A percentile compares a stretch with the other conserved stretches of the same genome.
Evolutionary conservation across 2,329 filamentous ascomycete species (phyloP).

Genomic region (Cladophialophora immunda): DNA sequence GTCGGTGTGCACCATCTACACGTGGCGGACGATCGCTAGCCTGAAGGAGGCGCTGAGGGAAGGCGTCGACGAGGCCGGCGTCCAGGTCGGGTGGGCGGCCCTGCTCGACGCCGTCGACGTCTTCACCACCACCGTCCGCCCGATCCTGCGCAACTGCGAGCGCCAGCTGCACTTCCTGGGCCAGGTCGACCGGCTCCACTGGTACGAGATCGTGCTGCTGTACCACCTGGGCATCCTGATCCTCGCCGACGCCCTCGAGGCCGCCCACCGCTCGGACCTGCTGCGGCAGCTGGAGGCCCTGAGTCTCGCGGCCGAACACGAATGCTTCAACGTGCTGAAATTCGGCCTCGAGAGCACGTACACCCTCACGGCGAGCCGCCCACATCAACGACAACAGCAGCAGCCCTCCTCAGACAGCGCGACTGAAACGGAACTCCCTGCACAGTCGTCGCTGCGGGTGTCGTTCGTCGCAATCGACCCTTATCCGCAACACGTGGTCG

Average conservation of each 20-base stretch:
- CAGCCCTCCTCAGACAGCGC: background rate
- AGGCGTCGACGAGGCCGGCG: slow-evolving; percentile 43
- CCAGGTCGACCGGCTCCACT: slow-evolving; percentile 43
- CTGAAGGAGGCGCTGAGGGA: slow-evolving; percentile 46
- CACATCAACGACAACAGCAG: too few relatives aligned
- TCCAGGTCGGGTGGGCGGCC: slow-evolving; percentile 39
- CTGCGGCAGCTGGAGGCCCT: slow-evolving; percentile 36
- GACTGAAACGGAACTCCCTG: background rate
- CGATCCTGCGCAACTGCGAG: slow-evolving; percentile 41
- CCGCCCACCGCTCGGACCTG: slow-evolving; percentile 40
- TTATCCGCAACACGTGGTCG: slow-evolving; percentile 45
- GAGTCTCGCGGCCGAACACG: slow-evolving; percentile 40
- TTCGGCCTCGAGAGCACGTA: slow-evolving; percentile 44
- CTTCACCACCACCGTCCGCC: slow-evolving; percentile 43
- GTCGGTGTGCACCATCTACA: slow-evolving; percentile 42
- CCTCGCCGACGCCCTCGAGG: slow-evolving; percentile 42
- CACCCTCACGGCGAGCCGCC: slow-evolving; percentile 32
- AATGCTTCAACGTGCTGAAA: slow-evolving; percentile 41
- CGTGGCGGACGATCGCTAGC: slow-evolving; percentile 43
- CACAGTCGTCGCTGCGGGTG: slow-evolving; percentile 13
- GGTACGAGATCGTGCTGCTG: slow-evolving; percentile 44
- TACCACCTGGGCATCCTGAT: slow-evolving; percentile 44
- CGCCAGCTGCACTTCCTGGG: slow-evolving; percentile 45
- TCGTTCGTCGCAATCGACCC: slow-evolving; percentile 45
- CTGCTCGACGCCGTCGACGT: slow-evolving; percentile 42